Conservation (phyloP, 208 protist genomes). For the Vickermania spadyakhi region DNA sequence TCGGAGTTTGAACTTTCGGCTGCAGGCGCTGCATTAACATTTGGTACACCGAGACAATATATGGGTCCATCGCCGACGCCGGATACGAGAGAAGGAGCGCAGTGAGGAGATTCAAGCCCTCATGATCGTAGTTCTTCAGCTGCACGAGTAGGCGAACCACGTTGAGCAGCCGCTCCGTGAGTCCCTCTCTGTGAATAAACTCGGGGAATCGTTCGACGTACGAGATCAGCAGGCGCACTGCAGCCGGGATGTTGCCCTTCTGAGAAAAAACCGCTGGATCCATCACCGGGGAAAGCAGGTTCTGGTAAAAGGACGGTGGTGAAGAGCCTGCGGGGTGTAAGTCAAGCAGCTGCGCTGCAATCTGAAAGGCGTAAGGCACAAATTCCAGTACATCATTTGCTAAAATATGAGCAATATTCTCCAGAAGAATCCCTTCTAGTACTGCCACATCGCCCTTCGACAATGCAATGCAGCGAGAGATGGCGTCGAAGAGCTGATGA, state of each 20-base stretch:
- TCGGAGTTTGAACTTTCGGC: slow-evolving; percentile 62
- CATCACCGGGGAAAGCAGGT: slow-evolving; percentile 53
- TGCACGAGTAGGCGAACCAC: slow-evolving; percentile 61
- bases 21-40: slow-evolving; percentile 68
- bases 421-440: slow-evolving; percentile 86
- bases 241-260: slow-evolving; percentile 71
- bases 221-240: slow-evolving; percentile 62
- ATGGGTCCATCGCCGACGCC: slow-evolving; percentile 33
- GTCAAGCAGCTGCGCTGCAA: slow-evolving; percentile 90
- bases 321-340: slow-evolving; percentile 10
- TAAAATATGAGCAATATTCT: slow-evolving; percentile 79
- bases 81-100: slow-evolving; percentile 74
- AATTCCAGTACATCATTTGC: slow-evolving; percentile 91
- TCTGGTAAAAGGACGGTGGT: slow-evolving; percentile 37
- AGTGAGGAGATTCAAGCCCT: slow-evolving; percentile 83
- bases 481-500: slow-evolving; percentile 95
- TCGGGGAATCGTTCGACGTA: slow-evolving; percentile 64
- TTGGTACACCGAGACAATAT: slow-evolving; percentile 47
- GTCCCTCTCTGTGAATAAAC: slow-evolving; percentile 43
- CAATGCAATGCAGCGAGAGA: slow-evolving; percentile 86
- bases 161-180: slow-evolving; percentile 54
- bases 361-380: slow-evolving; percentile 95
- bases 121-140: slow-evolving; percentile 84
- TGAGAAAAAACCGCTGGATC: slow-evolving; percentile 50
- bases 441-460: slow-evolving; percentile 22